Evolutionary conservation across 2,329 filamentous ascomycete genomes (phyloP).

Genomic region (Colletotrichum siamense): DNA sequence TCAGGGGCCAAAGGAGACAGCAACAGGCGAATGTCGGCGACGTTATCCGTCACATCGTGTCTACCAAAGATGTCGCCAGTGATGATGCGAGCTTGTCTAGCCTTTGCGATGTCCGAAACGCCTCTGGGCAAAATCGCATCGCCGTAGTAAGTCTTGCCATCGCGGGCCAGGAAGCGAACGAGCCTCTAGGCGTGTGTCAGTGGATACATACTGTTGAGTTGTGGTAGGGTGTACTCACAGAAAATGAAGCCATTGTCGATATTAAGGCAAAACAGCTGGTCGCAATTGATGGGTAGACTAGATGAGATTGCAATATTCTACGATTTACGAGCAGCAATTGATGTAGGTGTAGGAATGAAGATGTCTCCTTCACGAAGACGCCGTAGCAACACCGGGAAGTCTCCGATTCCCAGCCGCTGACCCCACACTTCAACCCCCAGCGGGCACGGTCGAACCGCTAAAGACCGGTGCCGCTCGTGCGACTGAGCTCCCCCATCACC

Average conservation of each 20-base stretch:
- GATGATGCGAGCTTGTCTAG: conserved; percentile 66
- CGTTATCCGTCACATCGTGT: conserved; percentile 67
- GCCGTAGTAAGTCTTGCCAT: conserved; percentile 75
- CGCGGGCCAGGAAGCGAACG: conserved; percentile 74
- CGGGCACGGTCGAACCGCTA: neutral
- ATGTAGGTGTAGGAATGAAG: neutral
- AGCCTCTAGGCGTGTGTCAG: conserved; percentile 58
- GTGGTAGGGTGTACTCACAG: conserved; percentile 39
- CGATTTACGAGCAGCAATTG: neutral
- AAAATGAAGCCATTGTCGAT: conserved; percentile 36
- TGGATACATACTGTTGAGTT: neutral
- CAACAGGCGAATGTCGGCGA: conserved; percentile 61
- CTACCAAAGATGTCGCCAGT: conserved; percentile 70
- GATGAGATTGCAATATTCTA: neutral
- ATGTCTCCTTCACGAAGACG: neutral
- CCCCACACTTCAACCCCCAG: neutral
- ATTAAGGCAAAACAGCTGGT: neutral
- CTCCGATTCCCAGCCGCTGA: neutral
- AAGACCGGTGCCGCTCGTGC: neutral
- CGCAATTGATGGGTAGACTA: neutral
- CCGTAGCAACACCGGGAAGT: neutral
- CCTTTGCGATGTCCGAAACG: conserved; percentile 64
- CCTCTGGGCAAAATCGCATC: conserved; percentile 73
- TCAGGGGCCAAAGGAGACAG: conserved; percentile 67
- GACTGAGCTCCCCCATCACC: neutral